A percentile compares a stretch with the other conserved stretches of the same genome.
These are phyloP conservation scores for Aspergillus sp. DNA, from an alignment of 2,329 filamentous ascomycete species.

Conservation along the genomic window DNA sequence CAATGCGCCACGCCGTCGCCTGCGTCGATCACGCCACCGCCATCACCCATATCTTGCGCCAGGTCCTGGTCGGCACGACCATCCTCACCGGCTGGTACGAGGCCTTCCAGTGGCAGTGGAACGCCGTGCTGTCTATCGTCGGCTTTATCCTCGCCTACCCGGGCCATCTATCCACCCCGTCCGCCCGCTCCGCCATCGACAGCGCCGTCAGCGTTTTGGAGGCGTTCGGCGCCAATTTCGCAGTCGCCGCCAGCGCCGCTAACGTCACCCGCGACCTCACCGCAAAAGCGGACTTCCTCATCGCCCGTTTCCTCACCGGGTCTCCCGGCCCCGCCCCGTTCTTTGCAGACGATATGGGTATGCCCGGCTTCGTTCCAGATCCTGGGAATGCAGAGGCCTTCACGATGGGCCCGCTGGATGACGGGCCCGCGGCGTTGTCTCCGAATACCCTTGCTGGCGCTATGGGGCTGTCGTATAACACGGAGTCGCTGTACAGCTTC, in stretches of 20 bases:
- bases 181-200: slow-evolving; percentile 26
- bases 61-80: slow-evolving; percentile 21
- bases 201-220: slow-evolving; percentile 29
- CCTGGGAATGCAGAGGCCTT: not conserved
- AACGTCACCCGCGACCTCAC: slow-evolving; percentile 22
- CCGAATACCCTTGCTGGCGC: slow-evolving; percentile 3
- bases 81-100: slow-evolving; percentile 32
- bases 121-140: slow-evolving; percentile 32
- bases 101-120: slow-evolving; percentile 38
- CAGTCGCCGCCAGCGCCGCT: slow-evolving; percentile 25
- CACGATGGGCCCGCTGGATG: not conserved
- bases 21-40: slow-evolving; percentile 29
- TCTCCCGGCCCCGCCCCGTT: slow-evolving; percentile 1
- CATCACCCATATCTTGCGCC: slow-evolving; percentile 31
- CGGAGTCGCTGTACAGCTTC: slow-evolving; percentile 3
- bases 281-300: slow-evolving; percentile 20
- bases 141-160: slow-evolving; percentile 36
- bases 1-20: slow-evolving; percentile 18
- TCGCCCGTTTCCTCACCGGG: not conserved
- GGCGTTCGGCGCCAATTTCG: slow-evolving; percentile 25
- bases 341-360: not conserved
- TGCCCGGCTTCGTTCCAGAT: not conserved
- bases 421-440: not conserved
- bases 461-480: slow-evolving; percentile 4
- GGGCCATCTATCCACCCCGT: slow-evolving; percentile 13